Evolutionary conservation across 2,329 filamentous ascomycete genomes (phyloP).

Genomic region (Alternaria viburni): DNA sequence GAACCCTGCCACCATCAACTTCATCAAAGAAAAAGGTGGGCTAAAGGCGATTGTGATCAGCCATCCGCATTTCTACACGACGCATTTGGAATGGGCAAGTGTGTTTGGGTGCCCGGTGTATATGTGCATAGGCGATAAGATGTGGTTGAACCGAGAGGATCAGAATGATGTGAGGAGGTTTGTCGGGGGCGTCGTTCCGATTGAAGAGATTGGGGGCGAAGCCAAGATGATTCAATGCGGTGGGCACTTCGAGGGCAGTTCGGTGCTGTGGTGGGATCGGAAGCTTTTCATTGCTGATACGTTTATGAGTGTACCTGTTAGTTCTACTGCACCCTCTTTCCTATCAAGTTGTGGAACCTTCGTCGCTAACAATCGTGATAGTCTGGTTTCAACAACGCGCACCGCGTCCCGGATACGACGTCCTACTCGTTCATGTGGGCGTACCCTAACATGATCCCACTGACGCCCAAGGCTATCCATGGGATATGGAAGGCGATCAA

Average conservation of each 20-base stretch:
- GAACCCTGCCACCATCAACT: constrained; percentile 66
- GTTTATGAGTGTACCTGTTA: constrained; percentile 72
- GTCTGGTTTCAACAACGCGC: constrained; percentile 46
- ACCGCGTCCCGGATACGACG: constrained; percentile 53
- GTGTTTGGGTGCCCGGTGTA: constrained; percentile 75
- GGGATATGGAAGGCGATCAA: constrained; percentile 74
- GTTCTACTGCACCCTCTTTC: too few relatives aligned
- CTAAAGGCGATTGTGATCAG: constrained; percentile 74
- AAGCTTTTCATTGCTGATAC: constrained; percentile 78
- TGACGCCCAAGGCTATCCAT: constrained; percentile 67
- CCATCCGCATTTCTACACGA: constrained; percentile 84
- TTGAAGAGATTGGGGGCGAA: constrained; percentile 50
- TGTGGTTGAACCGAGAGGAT: constrained; percentile 65
- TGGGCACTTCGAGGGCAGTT: constrained; percentile 79
- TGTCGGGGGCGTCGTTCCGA: constrained; percentile 50
- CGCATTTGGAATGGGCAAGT: constrained; percentile 74
- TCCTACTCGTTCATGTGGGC: constrained; percentile 78
- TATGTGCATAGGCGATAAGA: constrained; percentile 66
- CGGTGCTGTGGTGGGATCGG: constrained; percentile 66
- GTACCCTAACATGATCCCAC: constrained; percentile 64
- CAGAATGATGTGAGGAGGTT: constrained; percentile 52
- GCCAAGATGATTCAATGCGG: constrained; percentile 72
- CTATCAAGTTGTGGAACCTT: too few relatives aligned
- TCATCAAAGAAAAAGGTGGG: constrained; percentile 67
- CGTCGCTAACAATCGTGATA: constrained; percentile 13